Evolutionary conservation across 2,329 filamentous ascomycete genomes (phyloP).

Genomic region (Ophiostoma himal-ulmi): DNA sequence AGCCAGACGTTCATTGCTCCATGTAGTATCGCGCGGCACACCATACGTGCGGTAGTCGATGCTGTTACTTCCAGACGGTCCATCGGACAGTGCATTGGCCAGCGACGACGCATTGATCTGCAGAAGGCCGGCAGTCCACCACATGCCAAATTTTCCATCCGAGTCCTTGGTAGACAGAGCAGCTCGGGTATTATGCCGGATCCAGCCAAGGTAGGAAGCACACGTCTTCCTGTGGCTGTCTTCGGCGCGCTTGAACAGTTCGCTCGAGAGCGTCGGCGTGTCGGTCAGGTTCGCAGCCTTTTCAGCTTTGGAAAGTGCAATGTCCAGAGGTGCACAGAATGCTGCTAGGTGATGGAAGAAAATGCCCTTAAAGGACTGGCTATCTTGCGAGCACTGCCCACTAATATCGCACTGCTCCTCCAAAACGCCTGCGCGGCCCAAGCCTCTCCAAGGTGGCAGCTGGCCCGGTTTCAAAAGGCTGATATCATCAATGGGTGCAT

Average conservation of each 20-base stretch:
- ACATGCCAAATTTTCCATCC: slow-evolving; percentile 71
- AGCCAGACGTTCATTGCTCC: slow-evolving; percentile 17
- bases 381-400: slow-evolving; percentile 72
- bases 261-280: not conserved
- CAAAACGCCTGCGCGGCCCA: slow-evolving; percentile 73
- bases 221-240: slow-evolving; percentile 55
- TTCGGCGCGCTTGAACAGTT: slow-evolving; percentile 14
- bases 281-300: not conserved
- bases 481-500: slow-evolving; percentile 40
- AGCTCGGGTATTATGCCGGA: slow-evolving; percentile 70
- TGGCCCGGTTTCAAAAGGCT: slow-evolving; percentile 32
- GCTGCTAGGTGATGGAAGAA: slow-evolving; percentile 82
- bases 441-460: slow-evolving; percentile 60
- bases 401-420: slow-evolving; percentile 77
- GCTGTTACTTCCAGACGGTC: slow-evolving; percentile 10
- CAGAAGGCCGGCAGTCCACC: slow-evolving; percentile 66
- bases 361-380: slow-evolving; percentile 89
- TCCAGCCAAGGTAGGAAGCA: slow-evolving; percentile 62
- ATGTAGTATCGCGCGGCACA: slow-evolving; percentile 28
- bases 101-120: slow-evolving; percentile 23
- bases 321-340: slow-evolving; percentile 64
- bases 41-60: slow-evolving; percentile 27
- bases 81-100: not conserved
- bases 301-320: not conserved
- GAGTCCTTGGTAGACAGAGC: slow-evolving; percentile 64